Percentiles rank a stretch among this genome's conserved stretches.
Evolutionary conservation across 2,329 filamentous ascomycete species (phyloP).

Genomic region (Sodiomyces alkalinus): DNA sequence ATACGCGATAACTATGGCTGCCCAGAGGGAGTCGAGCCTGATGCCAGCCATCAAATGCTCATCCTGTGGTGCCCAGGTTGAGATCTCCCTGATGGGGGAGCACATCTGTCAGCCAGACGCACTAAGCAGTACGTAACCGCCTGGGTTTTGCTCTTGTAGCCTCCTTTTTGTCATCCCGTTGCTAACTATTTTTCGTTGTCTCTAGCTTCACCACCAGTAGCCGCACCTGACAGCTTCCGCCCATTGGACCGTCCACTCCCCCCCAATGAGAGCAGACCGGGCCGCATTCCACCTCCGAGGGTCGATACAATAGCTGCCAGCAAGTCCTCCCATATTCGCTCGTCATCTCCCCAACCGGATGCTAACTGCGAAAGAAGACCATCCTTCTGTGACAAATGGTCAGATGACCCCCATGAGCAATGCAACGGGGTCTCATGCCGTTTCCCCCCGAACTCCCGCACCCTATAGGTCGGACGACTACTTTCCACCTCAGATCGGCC

Average conservation of each 20-base stretch:
- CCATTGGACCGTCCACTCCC: conserved; percentile 13
- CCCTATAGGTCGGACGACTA: conserved; percentile 28
- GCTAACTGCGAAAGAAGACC: conserved; percentile 29
- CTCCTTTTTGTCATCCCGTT: neutral
- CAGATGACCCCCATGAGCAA: conserved; percentile 50
- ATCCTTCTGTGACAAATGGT: conserved; percentile 35
- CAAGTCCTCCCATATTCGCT: conserved; percentile 16
- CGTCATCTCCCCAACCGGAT: conserved; percentile 1
- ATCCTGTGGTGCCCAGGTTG: conserved; percentile 59
- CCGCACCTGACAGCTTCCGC: conserved; percentile 14
- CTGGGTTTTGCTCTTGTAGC: neutral
- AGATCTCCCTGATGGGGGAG: conserved; percentile 75
- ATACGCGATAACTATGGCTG: conserved; percentile 22
- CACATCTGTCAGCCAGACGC: conserved; percentile 50
- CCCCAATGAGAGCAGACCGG: conserved; percentile 18
- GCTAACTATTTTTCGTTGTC: conserved; percentile 1
- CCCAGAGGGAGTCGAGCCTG: conserved; percentile 48
- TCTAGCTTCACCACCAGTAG: conserved; percentile 23
- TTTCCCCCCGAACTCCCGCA: conserved; percentile 46
- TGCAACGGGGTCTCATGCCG: conserved; percentile 40
- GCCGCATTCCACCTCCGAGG: conserved; percentile 24
- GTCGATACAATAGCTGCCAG: conserved; percentile 39
- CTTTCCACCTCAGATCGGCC: conserved; percentile 29
- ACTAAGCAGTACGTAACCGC: conserved; percentile 26
- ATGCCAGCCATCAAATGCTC: conserved; percentile 83